Conservation (phyloP, 2,329 filamentous ascomycete genomes). For the Fusarium proliferatum region DNA sequence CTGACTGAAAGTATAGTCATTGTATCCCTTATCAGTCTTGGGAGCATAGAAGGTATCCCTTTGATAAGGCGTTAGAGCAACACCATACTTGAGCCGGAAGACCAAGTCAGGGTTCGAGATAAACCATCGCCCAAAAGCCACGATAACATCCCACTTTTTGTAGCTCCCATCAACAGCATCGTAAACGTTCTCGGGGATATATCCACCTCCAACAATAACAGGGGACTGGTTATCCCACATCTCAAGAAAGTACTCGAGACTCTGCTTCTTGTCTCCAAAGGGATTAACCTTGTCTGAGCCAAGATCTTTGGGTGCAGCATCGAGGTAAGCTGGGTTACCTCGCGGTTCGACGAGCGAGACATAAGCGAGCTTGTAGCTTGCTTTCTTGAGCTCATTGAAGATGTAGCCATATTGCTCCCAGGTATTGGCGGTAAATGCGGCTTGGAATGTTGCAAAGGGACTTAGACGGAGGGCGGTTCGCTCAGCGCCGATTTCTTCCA, state of each 20-base stretch:
- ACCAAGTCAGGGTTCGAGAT: slow-evolving; percentile 52
- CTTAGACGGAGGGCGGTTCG: slow-evolving; percentile 65
- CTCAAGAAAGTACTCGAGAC: slow-evolving; percentile 47
- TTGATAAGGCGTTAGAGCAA: slow-evolving; percentile 53
- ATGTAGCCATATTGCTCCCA: slow-evolving; percentile 47
- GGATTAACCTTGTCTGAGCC: slow-evolving; percentile 5
- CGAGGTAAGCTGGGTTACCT: slow-evolving; percentile 46
- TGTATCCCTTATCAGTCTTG: slow-evolving; percentile 43
- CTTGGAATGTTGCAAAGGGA: slow-evolving; percentile 57
- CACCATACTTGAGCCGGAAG: slow-evolving; percentile 52
- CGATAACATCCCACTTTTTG: slow-evolving; percentile 42
- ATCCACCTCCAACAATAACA: slow-evolving; percentile 48
- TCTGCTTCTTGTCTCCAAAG: slow-evolving; percentile 47
- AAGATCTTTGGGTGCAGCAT: slow-evolving; percentile 37
- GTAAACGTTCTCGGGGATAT: slow-evolving; percentile 41
- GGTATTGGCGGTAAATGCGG: slow-evolving; percentile 41
- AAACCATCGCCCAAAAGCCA: slow-evolving; percentile 50
- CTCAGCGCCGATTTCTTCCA: slow-evolving; percentile 60
- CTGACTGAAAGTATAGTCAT: slow-evolving; percentile 46
- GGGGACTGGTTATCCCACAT: slow-evolving; percentile 49
- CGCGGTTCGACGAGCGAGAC: slow-evolving; percentile 52
- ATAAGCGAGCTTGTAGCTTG: slow-evolving; percentile 48
- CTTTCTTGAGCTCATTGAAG: slow-evolving; percentile 41
- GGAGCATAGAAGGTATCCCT: slow-evolving; percentile 54
- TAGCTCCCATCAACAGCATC: slow-evolving; percentile 40